Conservation (phyloP, 257 asterid genomes). For the Fraxinus cuspidata region DNA sequence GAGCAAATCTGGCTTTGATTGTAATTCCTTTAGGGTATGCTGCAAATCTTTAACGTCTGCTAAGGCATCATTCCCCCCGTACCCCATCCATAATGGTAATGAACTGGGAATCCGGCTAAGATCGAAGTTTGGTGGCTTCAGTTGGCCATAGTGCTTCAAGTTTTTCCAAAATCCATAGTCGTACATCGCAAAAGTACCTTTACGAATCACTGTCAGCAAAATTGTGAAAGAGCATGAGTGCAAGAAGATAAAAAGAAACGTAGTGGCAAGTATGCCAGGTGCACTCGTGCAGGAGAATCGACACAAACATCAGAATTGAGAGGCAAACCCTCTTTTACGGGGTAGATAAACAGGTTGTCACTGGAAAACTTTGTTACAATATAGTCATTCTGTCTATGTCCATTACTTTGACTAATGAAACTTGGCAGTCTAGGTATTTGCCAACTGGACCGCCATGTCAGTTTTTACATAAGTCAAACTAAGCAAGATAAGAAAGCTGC, state of each 20-base stretch:
- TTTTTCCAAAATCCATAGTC: conserved; percentile 85
- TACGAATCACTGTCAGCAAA: conserved; percentile 77
- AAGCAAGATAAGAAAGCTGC: not conserved
- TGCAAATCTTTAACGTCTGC: conserved; percentile 78
- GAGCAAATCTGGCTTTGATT: conserved; percentile 64
- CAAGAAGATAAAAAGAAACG: not conserved
- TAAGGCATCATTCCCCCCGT: conserved; percentile 84
- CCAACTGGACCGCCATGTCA: not conserved
- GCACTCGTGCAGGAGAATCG: conserved; percentile 2
- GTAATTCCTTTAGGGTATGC: conserved; percentile 61
- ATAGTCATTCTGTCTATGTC: not conserved
- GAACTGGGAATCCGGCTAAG: conserved; percentile 68
- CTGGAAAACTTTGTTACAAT: not conserved
- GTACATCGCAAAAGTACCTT: conserved; percentile 80
- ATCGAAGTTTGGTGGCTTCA: conserved; percentile 74
- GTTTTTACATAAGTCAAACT: not conserved
- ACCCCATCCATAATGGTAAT: conserved; percentile 89
- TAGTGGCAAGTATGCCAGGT: not conserved
- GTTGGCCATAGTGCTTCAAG: conserved; percentile 54
- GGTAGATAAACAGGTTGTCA: not conserved
- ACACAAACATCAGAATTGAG: not conserved
- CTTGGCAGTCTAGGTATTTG: not conserved
- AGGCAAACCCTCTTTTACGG: too few species aligned
- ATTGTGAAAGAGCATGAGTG: conserved; percentile 16
- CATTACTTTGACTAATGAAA: not conserved